A percentile compares a stretch with the other conserved stretches of the same genome.
These are phyloP conservation scores for Anisodus tanguticus DNA, from an alignment of 257 asterid species.

Conservation along the genomic window DNA sequence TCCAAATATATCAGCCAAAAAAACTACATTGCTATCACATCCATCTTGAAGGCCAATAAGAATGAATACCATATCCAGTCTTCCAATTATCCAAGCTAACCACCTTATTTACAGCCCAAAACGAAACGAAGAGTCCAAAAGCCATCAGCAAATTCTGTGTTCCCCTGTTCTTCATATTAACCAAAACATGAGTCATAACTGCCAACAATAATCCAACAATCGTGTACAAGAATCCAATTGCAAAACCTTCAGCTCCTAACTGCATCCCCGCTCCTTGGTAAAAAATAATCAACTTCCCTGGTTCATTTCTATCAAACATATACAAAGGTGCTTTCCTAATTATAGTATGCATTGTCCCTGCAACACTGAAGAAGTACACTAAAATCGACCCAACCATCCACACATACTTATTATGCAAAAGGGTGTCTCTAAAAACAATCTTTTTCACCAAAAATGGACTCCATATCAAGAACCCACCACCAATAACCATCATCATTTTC, in stretches of 20 bases:
- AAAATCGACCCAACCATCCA: conserved; percentile 89
- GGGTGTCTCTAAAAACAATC: conserved; percentile 61
- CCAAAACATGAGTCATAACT: conserved; percentile 62
- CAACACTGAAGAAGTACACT: conserved; percentile 90
- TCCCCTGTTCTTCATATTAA: conserved; percentile 54
- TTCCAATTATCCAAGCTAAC: conserved; percentile 90
- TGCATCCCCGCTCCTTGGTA: conserved; percentile 95
- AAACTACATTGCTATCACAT: conserved; percentile 40
- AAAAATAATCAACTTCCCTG: conserved; percentile 66
- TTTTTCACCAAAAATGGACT: conserved; percentile 68
- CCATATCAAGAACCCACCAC: conserved; percentile 49
- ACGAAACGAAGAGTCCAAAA: conserved; percentile 45
- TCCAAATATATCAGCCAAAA: not conserved
- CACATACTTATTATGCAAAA: conserved; percentile 63
- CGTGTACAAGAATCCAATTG: conserved; percentile 80
- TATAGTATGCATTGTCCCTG: conserved; percentile 90
- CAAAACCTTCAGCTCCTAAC: conserved; percentile 88
- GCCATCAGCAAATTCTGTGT: conserved; percentile 59
- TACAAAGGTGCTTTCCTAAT: conserved; percentile 94
- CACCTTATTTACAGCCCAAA: conserved; percentile 81
- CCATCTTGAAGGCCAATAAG: conserved; percentile 92
- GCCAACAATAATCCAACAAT: conserved; percentile 84
- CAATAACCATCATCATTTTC: conserved; percentile 53
- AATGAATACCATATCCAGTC: conserved; percentile 87
- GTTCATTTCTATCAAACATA: conserved; percentile 73